Base-by-base conservation (phyloP, 345 rosid genomes). In the Salix exigua region DNA sequence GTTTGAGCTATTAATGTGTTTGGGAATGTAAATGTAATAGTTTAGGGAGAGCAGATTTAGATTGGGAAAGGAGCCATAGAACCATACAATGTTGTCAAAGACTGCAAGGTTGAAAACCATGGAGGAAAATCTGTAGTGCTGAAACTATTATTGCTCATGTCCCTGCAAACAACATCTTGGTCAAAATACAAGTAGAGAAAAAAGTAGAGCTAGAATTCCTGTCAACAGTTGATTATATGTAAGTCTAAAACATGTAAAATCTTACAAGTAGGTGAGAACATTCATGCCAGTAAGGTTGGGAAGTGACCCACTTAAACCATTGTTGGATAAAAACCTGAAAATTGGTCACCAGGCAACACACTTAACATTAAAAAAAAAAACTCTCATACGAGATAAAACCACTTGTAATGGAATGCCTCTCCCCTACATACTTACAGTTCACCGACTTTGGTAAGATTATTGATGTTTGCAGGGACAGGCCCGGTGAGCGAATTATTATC, bases 301-400 rank as follows among this genome's bases (percentile, higher is more conserved):
- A 69, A 96, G 46, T 69, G 80, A 81, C 61, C 97, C 98, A 1
- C 71, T 78, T 31, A 94, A 76, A 53, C 2, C 14, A 71, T 94
- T 93, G 85, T 90, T 94, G 79, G 98, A 91, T 84, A 96, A 82
- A 75, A 19, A 83, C 85, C 99, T 96, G 83, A 44, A 83, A 81
- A 70, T 42, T 44, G 64, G 58, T 13, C 14, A 33, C 21, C 65
- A 44, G 67, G n/a, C 18, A 40, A 70, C 48, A 50, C 14, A 2
- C 44, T 33, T 58, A 74, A 50, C 44, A 19, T 30, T n/a, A n/a
- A 30, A 37, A 3, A 14, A 14, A 72, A 31, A 48, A 48, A 30
- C 14, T 23, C 44, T 3, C 16, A 50, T 31, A 66, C 11, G 62
- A 51, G 65, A 70, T 42, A 37, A 64, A 75, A 60, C 17, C 58